phyloP scores from a whole-genome alignment of 129 eudicot species.

The Apium graveolens region DNA sequence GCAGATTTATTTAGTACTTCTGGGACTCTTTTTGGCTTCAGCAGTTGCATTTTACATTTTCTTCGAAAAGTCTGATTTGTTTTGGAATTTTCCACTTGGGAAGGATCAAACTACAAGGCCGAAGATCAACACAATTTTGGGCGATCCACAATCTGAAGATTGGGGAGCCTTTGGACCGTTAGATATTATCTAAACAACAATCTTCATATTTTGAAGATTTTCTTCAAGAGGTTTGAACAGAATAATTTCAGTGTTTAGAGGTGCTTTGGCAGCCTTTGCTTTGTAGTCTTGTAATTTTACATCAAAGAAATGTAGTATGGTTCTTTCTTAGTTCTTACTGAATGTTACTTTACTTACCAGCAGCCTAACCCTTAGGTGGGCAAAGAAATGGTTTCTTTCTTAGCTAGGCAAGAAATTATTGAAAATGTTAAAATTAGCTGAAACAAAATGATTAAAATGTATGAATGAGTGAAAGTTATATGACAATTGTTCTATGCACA shows the following conservation, averaged over 20 bases:
- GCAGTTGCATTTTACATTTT: conserved; percentile 59
- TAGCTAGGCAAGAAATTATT: too few relatives aligned
- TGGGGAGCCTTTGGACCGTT: conserved; percentile 46
- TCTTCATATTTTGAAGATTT: background rate
- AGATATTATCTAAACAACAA: conserved; percentile 18
- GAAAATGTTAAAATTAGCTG: background rate
- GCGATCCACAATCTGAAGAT: conserved; percentile 56
- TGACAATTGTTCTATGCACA: background rate
- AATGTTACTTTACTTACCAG: background rate
- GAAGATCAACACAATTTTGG: conserved; percentile 33
- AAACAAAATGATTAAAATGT: background rate
- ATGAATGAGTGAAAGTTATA: background rate
- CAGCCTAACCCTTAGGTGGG: too few relatives aligned
- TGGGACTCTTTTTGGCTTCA: conserved; percentile 82
- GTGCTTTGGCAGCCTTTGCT: conserved; percentile 2
- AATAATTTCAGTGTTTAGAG: background rate
- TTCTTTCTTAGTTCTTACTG: background rate
- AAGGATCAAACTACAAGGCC: conserved; percentile 42
- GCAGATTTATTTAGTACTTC: conserved; percentile 73
- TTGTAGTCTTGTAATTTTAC: background rate
- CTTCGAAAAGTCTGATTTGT: conserved; percentile 66
- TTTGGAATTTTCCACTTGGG: conserved; percentile 69
- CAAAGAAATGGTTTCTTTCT: too few relatives aligned
- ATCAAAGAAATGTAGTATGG: background rate
- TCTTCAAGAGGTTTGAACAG: background rate